Conservation (phyloP, 139 green algal genomes). For the Tetradesmus lagerheimii region DNA sequence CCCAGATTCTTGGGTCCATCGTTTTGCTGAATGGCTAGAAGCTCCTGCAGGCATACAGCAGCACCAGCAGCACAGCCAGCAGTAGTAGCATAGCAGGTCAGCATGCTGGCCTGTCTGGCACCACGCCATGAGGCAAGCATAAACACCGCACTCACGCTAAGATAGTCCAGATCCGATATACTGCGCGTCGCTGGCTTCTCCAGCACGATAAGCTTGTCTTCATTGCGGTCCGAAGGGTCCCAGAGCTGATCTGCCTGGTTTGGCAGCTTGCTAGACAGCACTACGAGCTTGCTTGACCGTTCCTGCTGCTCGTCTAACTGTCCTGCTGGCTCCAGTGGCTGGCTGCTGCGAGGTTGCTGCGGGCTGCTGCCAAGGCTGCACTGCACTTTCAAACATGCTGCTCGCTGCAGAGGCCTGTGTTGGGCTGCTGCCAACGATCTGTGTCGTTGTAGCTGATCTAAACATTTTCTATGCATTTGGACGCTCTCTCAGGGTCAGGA, state of each 20-base stretch:
- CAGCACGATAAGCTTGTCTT: constrained; percentile 41
- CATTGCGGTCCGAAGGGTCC: constrained; percentile 41
- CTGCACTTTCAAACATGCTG: constrained; percentile 18
- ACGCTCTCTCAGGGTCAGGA: background rate
- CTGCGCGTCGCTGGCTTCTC: constrained; percentile 47
- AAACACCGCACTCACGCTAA: constrained; percentile 52
- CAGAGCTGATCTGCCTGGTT: constrained; percentile 68
- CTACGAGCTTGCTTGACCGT: background rate
- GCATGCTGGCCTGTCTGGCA: background rate
- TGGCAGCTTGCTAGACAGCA: constrained; percentile 45
- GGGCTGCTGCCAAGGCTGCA: constrained; percentile 14
- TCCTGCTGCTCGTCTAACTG: background rate
- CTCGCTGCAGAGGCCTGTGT: background rate
- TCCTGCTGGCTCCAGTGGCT: background rate
- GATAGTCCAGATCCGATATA: constrained; percentile 67
- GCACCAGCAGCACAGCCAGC: background rate
- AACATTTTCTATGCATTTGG: background rate
- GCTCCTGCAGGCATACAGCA: constrained; percentile 82
- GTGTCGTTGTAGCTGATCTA: background rate
- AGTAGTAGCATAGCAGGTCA: background rate
- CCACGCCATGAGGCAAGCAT: background rate
- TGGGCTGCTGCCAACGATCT: background rate
- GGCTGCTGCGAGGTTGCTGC: background rate
- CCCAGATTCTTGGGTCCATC: constrained; percentile 92
- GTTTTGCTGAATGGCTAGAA: constrained; percentile 97